Percentiles rank a stretch among this genome's conserved stretches.
phyloP scores from a whole-genome alignment of 108 stramenopile genomes.

The Pseudonitzschia delicatissima region DNA sequence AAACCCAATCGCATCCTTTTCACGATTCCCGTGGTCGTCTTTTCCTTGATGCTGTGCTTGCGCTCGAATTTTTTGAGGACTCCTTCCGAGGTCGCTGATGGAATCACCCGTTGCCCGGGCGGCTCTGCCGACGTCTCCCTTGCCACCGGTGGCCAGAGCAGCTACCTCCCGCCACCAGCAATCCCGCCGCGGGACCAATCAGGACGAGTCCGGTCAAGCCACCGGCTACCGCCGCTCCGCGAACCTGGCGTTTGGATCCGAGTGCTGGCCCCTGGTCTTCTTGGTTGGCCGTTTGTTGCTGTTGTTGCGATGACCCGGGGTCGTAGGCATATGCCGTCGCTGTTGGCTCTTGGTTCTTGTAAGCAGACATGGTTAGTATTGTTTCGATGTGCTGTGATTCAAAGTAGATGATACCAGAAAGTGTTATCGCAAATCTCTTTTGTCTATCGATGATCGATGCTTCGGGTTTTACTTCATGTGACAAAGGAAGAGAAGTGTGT shows the following conservation, averaged over 20 bases:
- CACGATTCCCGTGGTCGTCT: conserved; percentile 38
- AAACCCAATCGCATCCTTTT: conserved; percentile 32
- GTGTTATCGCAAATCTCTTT: no score
- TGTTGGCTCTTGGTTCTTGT: not conserved
- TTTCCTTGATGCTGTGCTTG: conserved; percentile 70
- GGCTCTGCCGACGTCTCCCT: conserved; percentile 38
- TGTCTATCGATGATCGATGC: no score
- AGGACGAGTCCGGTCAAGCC: conserved; percentile 64
- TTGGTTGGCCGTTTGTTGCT: conserved; percentile 31
- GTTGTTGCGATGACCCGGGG: not conserved
- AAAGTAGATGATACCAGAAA: no score
- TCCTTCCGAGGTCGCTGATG: conserved; percentile 44
- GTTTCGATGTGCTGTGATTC: no score
- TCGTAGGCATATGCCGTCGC: not conserved
- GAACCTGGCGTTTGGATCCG: conserved; percentile 28
- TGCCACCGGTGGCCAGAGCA: conserved; percentile 41
- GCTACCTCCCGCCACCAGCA: conserved; percentile 62
- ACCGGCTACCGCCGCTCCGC: conserved; percentile 61
- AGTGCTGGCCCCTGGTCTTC: conserved; percentile 24
- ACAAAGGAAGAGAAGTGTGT: no score
- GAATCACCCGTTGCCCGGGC: conserved; percentile 60
- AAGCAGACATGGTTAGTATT: not conserved
- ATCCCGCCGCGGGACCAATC: conserved; percentile 62
- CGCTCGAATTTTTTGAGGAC: conserved; percentile 57
- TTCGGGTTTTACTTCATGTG: no score